Evolutionary conservation across 2,329 filamentous ascomycete species (phyloP).

Genomic region (Penicillium vulpinum): DNA sequence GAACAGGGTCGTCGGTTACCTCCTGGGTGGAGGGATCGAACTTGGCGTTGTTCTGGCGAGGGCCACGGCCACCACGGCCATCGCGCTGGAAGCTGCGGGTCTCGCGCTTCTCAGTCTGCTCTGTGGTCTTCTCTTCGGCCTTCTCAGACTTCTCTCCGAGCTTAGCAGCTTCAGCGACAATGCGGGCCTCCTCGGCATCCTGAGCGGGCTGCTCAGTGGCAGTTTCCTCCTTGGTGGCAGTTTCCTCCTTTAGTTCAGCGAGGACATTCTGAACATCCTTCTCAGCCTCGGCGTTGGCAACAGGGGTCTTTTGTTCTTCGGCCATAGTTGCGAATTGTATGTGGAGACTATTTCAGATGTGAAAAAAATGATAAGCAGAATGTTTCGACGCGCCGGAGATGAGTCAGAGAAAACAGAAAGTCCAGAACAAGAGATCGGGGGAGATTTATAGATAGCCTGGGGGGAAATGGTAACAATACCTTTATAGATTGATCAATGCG

Average conservation of each 20-base stretch:
- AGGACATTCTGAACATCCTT: constrained; percentile 49
- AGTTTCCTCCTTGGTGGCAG: constrained; percentile 19
- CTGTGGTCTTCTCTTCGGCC: constrained; percentile 30
- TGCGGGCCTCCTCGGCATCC: constrained; percentile 39
- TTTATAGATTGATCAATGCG: constrained; percentile 3
- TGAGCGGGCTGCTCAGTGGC: constrained; percentile 22
- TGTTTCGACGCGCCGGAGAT: background rate
- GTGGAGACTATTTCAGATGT: constrained; percentile 6
- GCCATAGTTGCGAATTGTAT: constrained; percentile 31
- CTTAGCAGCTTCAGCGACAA: constrained; percentile 40
- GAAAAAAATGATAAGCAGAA: constrained; percentile 7
- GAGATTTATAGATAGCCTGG: background rate
- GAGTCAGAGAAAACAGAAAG: background rate
- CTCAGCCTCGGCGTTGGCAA: constrained; percentile 43
- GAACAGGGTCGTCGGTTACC: constrained; percentile 72
- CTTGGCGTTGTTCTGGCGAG: constrained; percentile 60
- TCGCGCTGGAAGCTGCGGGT: constrained; percentile 27
- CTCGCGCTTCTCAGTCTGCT: constrained; percentile 23
- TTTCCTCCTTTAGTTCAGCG: constrained; percentile 44
- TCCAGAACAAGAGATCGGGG: background rate
- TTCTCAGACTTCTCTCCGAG: constrained; percentile 42
- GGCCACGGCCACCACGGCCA: constrained; percentile 30
- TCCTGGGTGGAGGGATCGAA: constrained; percentile 67
- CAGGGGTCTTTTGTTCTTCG: constrained; percentile 39
- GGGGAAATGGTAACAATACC: background rate